A percentile compares a stretch with the other conserved stretches of the same genome.
phyloP scores from a whole-genome alignment of 2,329 filamentous ascomycete species.

The Neonectria neomacrospora region DNA sequence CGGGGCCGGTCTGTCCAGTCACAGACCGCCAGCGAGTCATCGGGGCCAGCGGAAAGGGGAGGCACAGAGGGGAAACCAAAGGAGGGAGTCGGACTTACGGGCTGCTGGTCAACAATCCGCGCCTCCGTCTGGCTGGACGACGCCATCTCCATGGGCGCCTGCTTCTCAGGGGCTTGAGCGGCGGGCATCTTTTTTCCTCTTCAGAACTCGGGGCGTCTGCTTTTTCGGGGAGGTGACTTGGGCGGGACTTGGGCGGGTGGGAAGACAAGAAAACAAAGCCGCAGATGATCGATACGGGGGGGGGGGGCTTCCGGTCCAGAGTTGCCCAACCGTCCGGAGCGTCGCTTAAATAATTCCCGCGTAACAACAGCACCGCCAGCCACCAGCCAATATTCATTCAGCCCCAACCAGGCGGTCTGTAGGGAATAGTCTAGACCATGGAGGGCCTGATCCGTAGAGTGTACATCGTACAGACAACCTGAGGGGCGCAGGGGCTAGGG shows the following conservation, averaged over 20 bases:
- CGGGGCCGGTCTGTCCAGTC: neutral
- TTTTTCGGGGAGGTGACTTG: neutral
- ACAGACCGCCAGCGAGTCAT: neutral
- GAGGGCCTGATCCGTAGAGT: too few relatives aligned
- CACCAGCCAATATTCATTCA: neutral
- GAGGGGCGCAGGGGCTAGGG: too few relatives aligned
- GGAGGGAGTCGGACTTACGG: conserved; percentile 21
- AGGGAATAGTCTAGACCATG: too few relatives aligned
- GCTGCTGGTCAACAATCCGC: conserved; percentile 29
- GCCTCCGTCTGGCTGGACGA: neutral
- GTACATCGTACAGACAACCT: too few relatives aligned
- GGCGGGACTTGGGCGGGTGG: neutral
- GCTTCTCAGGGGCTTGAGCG: conserved; percentile 27
- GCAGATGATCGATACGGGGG: neutral
- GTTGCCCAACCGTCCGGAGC: neutral
- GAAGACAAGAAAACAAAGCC: neutral
- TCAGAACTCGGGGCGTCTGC: neutral
- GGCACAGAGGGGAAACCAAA: neutral
- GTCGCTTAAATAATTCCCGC: conserved; percentile 19
- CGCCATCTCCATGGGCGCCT: conserved; percentile 34
- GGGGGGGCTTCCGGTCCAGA: neutral
- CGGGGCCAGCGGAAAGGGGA: neutral
- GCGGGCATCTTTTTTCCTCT: conserved; percentile 15
- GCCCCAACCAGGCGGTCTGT: too few relatives aligned
- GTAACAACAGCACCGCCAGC: neutral